These are phyloP conservation scores for Hypoxylon sp. DNA, from an alignment of 2,329 filamentous ascomycete species.

Conservation along the genomic window DNA sequence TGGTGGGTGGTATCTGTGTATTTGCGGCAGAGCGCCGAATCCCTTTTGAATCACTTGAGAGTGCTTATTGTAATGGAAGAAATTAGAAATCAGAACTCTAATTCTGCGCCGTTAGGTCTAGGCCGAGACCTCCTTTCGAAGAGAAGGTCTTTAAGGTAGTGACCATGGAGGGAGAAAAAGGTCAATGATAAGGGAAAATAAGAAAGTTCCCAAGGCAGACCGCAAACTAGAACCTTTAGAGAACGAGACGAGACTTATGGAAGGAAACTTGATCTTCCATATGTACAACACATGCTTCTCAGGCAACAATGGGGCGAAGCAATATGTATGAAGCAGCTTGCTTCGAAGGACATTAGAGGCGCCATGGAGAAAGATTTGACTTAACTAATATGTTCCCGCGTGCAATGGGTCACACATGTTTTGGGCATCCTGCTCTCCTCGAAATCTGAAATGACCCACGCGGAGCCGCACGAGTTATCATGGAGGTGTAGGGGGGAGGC, in stretches of 20 bases:
- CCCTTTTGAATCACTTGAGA: conserved; percentile 10
- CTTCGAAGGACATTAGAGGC: conserved; percentile 34
- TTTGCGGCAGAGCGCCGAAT: conserved; percentile 9
- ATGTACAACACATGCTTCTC: conserved; percentile 31
- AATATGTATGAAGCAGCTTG: conserved; percentile 41
- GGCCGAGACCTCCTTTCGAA: conserved; percentile 28
- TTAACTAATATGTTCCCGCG: conserved; percentile 40
- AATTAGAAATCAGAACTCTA: conserved; percentile 22
- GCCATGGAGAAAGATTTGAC: conserved; percentile 40
- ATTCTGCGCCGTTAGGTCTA: conserved; percentile 22
- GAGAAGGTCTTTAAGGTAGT: conserved; percentile 20
- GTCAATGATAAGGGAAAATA: conserved; percentile 31
- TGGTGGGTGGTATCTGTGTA: conserved; percentile 6
- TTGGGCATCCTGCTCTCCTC: conserved; percentile 38
- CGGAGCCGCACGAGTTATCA: conserved; percentile 37
- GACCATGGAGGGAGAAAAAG: conserved; percentile 27
- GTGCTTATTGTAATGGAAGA: conserved; percentile 11
- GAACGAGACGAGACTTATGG: conserved; percentile 37
- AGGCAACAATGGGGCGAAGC: conserved; percentile 45
- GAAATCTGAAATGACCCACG: conserved; percentile 36
- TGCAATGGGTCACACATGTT: conserved; percentile 30
- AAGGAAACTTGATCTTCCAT: conserved; percentile 34
- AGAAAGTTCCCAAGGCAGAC: conserved; percentile 25
- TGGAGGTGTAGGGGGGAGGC: conserved; percentile 18
- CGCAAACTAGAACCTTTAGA: conserved; percentile 23